These are phyloP conservation scores for Epichloe glyceriae DNA, from an alignment of 2,329 filamentous ascomycete species.

Conservation along the genomic window DNA sequence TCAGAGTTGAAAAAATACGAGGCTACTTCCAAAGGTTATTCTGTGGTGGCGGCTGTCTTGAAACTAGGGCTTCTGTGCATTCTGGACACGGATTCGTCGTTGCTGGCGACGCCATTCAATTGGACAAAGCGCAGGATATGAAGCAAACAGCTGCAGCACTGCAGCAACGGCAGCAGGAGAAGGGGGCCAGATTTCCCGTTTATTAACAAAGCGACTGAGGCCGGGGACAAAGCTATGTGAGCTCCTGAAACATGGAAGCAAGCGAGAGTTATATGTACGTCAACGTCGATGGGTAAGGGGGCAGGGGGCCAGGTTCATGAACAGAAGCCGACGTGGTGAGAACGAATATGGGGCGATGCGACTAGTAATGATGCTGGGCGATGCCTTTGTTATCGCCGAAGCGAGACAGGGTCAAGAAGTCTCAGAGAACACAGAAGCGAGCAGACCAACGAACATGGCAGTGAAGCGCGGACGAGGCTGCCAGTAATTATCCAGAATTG, in stretches of 20 bases:
- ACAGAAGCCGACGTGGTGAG: slow-evolving; percentile 1
- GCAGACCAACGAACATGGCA: neutral
- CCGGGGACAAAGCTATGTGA: slow-evolving; percentile 1
- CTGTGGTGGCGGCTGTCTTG: slow-evolving; percentile 9
- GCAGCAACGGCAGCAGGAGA: neutral
- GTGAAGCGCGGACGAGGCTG: neutral
- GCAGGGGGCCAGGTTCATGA: neutral
- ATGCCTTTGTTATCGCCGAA: neutral
- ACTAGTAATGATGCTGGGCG: slow-evolving; percentile 1
- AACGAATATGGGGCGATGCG: neutral
- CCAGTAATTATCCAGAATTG: neutral
- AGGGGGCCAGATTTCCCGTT: neutral
- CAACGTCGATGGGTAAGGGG: neutral
- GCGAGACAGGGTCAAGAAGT: neutral
- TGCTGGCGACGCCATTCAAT: slow-evolving; percentile 10
- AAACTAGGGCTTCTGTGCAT: slow-evolving; percentile 11
- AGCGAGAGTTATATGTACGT: neutral
- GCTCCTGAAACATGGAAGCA: slow-evolving; percentile 6
- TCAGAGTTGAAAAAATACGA: neutral
- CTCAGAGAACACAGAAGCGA: neutral
- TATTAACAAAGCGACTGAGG: neutral
- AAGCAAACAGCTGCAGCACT: slow-evolving; percentile 1
- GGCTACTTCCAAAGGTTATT: neutral
- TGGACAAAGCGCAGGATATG: slow-evolving; percentile 2
- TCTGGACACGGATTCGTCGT: slow-evolving; percentile 7